These are phyloP conservation scores for Cucumis variabilis DNA, from an alignment of 331 rosid species.

Conservation along the genomic window DNA sequence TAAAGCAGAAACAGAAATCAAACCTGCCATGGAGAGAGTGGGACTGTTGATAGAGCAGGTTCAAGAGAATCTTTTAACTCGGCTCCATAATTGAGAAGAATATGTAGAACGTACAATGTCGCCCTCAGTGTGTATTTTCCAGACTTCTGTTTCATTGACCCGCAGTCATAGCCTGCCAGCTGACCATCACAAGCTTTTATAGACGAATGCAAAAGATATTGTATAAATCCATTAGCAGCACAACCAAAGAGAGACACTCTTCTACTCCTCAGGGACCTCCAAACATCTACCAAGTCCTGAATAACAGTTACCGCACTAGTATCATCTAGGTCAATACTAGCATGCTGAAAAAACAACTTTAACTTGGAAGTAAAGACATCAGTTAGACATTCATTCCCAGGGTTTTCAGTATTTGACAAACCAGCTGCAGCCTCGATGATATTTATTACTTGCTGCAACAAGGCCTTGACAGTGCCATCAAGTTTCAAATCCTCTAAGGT, in stretches of 20 bases:
- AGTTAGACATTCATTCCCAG: conserved; percentile 71
- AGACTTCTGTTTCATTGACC: conserved; percentile 68
- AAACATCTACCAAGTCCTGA: conserved; percentile 68
- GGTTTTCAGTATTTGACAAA: conserved; percentile 73
- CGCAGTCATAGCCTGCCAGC: conserved; percentile 60
- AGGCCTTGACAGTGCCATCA: conserved; percentile 48
- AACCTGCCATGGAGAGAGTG: conserved; percentile 99
- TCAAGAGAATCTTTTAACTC: conserved; percentile 83
- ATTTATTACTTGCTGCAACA: conserved; percentile 63
- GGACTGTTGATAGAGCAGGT: conserved; percentile 69
- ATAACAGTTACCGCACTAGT: conserved; percentile 48
- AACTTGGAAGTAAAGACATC: conserved; percentile 75
- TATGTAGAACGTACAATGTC: conserved; percentile 80
- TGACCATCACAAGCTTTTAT: conserved; percentile 53
- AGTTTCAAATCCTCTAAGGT: conserved; percentile 45
- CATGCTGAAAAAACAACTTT: conserved; percentile 57
- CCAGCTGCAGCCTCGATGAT: conserved; percentile 83
- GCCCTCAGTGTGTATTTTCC: conserved; percentile 90
- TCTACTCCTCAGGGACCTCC: conserved; percentile 93
- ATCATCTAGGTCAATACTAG: conserved; percentile 64
- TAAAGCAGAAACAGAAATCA: conserved; percentile 38
- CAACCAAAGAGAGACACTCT: conserved; percentile 90
- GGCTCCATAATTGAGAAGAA: conserved; percentile 93
- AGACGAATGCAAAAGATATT: conserved; percentile 81
- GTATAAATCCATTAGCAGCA: conserved; percentile 86